Percentiles rank a stretch among this genome's conserved stretches.
Conservation (phyloP, 805 yeast genomes). For the Metahyphopichia silvanorum region DNA sequence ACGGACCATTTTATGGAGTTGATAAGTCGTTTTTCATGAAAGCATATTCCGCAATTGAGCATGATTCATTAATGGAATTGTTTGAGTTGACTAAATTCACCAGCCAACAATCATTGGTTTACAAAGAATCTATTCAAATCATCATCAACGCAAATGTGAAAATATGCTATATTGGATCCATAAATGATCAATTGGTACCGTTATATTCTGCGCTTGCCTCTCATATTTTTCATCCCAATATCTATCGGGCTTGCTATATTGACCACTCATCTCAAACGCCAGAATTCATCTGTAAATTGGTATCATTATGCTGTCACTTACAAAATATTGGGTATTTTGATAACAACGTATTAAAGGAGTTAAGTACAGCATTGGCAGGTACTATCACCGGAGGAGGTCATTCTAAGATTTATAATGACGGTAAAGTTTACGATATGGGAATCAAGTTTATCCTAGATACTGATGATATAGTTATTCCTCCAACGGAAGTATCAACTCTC, state of each 20-base stretch:
- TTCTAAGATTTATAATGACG: constrained; percentile 82
- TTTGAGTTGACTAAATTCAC: constrained; percentile 83
- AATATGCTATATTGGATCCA: constrained; percentile 78
- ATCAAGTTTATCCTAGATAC: constrained; percentile 74
- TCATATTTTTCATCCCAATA: constrained; percentile 84
- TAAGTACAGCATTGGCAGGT: constrained; percentile 74
- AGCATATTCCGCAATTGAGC: constrained; percentile 88
- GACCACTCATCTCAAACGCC: constrained; percentile 82
- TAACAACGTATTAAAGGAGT: constrained; percentile 81
- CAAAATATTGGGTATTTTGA: constrained; percentile 79
- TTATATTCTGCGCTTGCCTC: constrained; percentile 81
- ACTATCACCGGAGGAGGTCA: constrained; percentile 95
- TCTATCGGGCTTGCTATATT: constrained; percentile 83
- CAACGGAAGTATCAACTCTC: constrained; percentile 5
- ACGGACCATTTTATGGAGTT: constrained; percentile 90
- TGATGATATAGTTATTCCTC: constrained; percentile 49
- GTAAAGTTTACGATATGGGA: constrained; percentile 79
- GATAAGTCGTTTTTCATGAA: constrained; percentile 81
- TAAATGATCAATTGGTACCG: constrained; percentile 93
- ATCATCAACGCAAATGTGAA: constrained; percentile 71
- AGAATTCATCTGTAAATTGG: constrained; percentile 68
- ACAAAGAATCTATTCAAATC: constrained; percentile 61
- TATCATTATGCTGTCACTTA: constrained; percentile 68
- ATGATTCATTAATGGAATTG: constrained; percentile 78
- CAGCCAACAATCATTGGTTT: constrained; percentile 67